Evolutionary conservation across 352 stramenopile genomes (phyloP).

Genomic region (Phytophthora hybrid): DNA sequence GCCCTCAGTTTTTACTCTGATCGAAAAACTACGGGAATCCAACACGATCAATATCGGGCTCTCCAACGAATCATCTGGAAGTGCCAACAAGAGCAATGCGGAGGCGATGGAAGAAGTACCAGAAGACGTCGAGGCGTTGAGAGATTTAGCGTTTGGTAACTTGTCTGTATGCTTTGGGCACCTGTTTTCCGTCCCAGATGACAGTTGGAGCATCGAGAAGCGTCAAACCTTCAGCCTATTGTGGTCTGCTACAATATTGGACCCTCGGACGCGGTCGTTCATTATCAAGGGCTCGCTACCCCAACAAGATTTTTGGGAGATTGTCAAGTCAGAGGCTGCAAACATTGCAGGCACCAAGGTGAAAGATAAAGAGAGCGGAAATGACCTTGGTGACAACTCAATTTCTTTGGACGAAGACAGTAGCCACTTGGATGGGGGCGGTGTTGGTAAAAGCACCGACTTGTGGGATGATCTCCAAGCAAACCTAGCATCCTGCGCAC

Average conservation of each 20-base stretch:
- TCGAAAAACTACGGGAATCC: conserved; percentile 64
- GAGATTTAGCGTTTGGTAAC: conserved; percentile 60
- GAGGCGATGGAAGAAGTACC: conserved; percentile 45
- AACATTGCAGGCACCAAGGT: conserved; percentile 61
- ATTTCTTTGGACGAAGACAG: conserved; percentile 55
- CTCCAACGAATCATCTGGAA: conserved; percentile 1
- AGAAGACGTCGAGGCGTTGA: conserved; percentile 73
- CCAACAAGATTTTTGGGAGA: conserved; percentile 70
- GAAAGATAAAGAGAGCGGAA: conserved; percentile 60
- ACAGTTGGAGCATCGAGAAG: conserved; percentile 51
- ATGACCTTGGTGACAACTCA: conserved; percentile 45
- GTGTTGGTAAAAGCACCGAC: conserved; percentile 43
- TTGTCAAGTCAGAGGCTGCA: conserved; percentile 68
- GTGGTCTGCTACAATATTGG: conserved; percentile 75
- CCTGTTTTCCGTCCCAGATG: conserved; percentile 56
- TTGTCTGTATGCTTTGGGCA: conserved; percentile 67
- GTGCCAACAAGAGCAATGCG: conserved; percentile 8
- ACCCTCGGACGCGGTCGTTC: conserved; percentile 77
- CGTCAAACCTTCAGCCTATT: conserved; percentile 70
- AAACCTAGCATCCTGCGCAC: conserved; percentile 71
- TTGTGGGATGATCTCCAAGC: conserved; percentile 84
- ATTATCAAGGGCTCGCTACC: conserved; percentile 77
- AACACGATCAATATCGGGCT: conserved; percentile 18
- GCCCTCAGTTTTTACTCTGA: conserved; percentile 71
- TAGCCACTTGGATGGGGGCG: conserved; percentile 33